Conservation (phyloP, 108 stramenopile genomes). For the Cyclotella distinguenda region DNA sequence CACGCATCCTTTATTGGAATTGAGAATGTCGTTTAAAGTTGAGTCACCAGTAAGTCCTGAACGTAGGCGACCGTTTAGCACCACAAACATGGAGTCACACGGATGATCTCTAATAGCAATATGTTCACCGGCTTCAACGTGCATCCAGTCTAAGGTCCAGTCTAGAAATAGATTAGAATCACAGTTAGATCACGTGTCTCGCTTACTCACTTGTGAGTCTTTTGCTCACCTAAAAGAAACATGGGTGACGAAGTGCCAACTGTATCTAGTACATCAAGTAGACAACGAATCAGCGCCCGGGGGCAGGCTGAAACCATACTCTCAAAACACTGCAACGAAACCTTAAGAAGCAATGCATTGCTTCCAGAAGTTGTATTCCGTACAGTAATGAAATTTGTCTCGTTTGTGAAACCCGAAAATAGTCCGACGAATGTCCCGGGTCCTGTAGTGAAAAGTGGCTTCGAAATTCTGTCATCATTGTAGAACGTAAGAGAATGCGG, state of each 20-base stretch:
- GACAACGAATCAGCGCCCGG: conserved; percentile 32
- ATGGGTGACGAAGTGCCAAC: conserved; percentile 38
- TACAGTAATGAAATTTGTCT: conserved; percentile 41
- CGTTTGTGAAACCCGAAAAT: conserved; percentile 43
- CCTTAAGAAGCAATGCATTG: conserved; percentile 32
- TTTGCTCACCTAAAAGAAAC: conserved; percentile 32
- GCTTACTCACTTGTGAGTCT: too few relatives aligned
- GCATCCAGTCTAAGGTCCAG: conserved; percentile 51
- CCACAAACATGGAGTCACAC: conserved; percentile 52
- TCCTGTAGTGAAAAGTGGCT: conserved; percentile 11
- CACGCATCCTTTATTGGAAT: not conserved
- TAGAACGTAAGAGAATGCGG: too few relatives aligned
- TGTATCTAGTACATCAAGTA: conserved; percentile 38
- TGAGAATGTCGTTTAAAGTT: not conserved
- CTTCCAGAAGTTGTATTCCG: conserved; percentile 8
- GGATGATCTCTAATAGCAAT: conserved; percentile 45
- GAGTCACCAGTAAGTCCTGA: not conserved
- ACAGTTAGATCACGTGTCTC: too few relatives aligned
- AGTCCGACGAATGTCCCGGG: conserved; percentile 43
- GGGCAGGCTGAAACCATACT: conserved; percentile 37
- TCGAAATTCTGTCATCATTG: not conserved
- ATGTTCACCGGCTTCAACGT: conserved; percentile 46
- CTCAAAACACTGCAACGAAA: conserved; percentile 40
- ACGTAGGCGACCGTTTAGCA: conserved; percentile 55
- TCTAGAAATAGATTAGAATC: too few relatives aligned